Evolutionary conservation across 192 early-diverging fungal genomes (phyloP), one percentile per base, ranked within the genome.

Genomic region (Coemansia sp.): DNA sequence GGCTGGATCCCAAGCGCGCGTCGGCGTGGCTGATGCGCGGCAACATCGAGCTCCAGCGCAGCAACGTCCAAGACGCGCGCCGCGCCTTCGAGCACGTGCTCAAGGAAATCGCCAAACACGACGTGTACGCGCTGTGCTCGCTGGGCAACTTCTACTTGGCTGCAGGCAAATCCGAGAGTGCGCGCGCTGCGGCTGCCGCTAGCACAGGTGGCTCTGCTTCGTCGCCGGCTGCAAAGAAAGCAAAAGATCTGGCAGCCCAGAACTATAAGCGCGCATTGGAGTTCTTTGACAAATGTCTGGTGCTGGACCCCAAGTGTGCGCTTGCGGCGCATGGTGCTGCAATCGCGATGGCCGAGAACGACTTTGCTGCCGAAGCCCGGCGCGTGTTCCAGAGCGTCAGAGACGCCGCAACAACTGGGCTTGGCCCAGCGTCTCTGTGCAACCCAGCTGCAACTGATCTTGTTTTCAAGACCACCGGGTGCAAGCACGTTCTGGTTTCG

Each of bases 241-340:
- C 64, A 2, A 60, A 33, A 15, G 72, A 80, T 0, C 15, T 68
- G 56, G 30, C 71, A 34, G 30, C 23, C 9, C 69, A 76, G 68
- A 69, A 77, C 33, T 92, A 92, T 75, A 88, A 87, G 62, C 83
- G 88, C n/a, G 90, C 92, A 1, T 72, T 89, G 34, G 91, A 93
- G 71, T 97, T 92, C 63, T 97, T 93, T 67, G 87, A 89, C 41
- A 93, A 91, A 69, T 88, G 85, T 7, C 55, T 95, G 48, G 72
- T 84, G 62, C 67, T 87, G 5, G 95, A 98, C 64, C 74, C 76
- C 9, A 72, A 67, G 56, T 94, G 93, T 66, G 84, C 88, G 0
- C 89, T 91, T 38, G 96, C 94, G 1, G 92, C 91, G 0, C 90
- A 93, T 51, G 96, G 96, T 20, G 81, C 94, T 35, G 95, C 91